Conservation (phyloP, 2,329 filamentous ascomycete genomes). For the Xylaria sp. region DNA sequence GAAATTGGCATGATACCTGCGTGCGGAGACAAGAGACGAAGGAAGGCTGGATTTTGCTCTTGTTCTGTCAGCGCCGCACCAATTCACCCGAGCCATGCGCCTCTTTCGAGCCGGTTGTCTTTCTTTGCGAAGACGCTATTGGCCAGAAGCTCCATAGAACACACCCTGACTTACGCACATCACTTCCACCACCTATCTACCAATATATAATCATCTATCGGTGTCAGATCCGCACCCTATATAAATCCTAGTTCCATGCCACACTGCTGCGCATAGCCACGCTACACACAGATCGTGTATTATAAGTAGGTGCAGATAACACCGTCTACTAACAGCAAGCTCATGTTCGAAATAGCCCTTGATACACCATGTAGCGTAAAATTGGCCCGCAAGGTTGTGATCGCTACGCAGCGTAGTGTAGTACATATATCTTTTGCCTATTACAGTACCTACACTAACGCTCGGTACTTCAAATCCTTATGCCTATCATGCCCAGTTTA, state of each 20-base stretch:
- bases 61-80: constrained; percentile 26
- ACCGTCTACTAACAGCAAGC: background rate
- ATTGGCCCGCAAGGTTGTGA: background rate
- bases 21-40: constrained; percentile 2
- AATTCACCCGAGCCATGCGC: constrained; percentile 27
- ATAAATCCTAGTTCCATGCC: background rate
- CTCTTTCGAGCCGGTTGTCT: background rate
- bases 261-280: background rate
- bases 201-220: background rate
- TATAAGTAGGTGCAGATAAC: background rate
- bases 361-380: constrained; percentile 1
- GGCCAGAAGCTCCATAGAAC: constrained; percentile 14
- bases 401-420: background rate
- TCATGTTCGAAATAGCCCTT: background rate
- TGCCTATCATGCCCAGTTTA: background rate
- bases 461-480: background rate
- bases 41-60: constrained; percentile 3
- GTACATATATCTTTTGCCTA: background rate
- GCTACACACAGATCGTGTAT: background rate
- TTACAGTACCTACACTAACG: background rate
- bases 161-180: constrained; percentile 16
- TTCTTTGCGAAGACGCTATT: constrained; percentile 2
- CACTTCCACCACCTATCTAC: background rate
- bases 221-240: background rate
- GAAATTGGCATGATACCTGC: constrained; percentile 20